Evolutionary conservation across 768 basidiomycete genomes (phyloP).

Genomic region (Cytidiella melzeri): DNA sequence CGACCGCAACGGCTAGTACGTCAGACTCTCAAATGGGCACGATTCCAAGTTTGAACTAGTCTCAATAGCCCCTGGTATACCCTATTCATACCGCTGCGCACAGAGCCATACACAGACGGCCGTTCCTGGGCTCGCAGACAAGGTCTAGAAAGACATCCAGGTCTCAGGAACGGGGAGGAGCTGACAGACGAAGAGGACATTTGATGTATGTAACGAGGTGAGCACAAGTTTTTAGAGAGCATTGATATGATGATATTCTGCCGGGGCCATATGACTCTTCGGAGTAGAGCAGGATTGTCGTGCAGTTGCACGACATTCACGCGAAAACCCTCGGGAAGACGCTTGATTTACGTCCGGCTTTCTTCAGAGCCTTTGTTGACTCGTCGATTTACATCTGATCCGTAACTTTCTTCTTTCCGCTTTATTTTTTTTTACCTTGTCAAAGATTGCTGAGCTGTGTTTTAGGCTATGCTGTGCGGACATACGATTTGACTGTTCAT

Average conservation of each 20-base stretch:
- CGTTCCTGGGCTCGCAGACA: slow-evolving; percentile 67
- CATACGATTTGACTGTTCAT: too few species aligned
- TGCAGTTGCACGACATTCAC: slow-evolving; percentile 3
- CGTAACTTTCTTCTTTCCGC: neutral
- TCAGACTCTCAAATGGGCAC: slow-evolving; percentile 15
- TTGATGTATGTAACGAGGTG: slow-evolving; percentile 7
- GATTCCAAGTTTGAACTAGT: neutral
- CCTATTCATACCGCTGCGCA: slow-evolving; percentile 74
- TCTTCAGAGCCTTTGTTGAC: neutral
- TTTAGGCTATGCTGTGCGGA: too few species aligned
- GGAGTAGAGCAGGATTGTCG: slow-evolving; percentile 20
- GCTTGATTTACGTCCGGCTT: slow-evolving; percentile 61
- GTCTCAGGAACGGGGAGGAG: slow-evolving; percentile 73
- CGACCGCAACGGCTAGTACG: slow-evolving; percentile 75
- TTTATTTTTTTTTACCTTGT: too few species aligned
- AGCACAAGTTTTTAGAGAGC: too few species aligned
- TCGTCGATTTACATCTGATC: neutral
- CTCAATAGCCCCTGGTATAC: slow-evolving; percentile 61
- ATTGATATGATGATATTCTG: slow-evolving; percentile 68
- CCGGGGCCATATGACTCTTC: slow-evolving; percentile 89
- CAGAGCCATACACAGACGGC: slow-evolving; percentile 82
- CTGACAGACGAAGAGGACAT: slow-evolving; percentile 75
- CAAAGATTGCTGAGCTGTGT: too few species aligned
- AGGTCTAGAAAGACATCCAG: slow-evolving; percentile 56
- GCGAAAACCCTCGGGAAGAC: slow-evolving; percentile 44